A percentile compares a stretch with the other conserved stretches of the same genome.
Conservation (phyloP, 148 eudicot species). For the Vaccinium myrtillus region DNA sequence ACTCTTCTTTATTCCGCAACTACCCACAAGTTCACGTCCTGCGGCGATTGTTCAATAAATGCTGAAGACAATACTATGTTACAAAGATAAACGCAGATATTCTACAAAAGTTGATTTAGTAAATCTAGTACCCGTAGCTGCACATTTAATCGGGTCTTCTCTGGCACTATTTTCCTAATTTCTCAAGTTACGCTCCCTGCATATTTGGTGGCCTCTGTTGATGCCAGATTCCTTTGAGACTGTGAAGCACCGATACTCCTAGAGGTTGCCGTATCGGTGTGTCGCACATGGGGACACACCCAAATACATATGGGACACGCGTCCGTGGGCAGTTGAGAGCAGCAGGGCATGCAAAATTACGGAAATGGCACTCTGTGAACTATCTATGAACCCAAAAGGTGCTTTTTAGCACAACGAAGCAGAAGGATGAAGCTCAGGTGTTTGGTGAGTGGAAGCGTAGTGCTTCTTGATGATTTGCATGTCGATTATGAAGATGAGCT, state of each 20-base stretch:
- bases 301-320: too few species aligned
- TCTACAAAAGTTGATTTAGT: not conserved
- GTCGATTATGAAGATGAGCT: conserved; percentile 3
- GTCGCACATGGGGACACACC: too few species aligned
- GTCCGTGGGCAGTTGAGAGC: conserved; percentile 16
- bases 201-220: not conserved
- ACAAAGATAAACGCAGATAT: not conserved
- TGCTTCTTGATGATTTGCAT: not conserved
- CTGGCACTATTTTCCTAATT: not conserved
- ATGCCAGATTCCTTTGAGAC: not conserved
- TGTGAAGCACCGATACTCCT: too few species aligned
- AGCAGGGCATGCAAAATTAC: not conserved
- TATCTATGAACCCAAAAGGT: not conserved
- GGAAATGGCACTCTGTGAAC: not conserved
- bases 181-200: not conserved
- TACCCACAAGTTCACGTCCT: not conserved
- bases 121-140: not conserved
- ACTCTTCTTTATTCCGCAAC: not conserved
- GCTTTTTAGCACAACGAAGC: not conserved
- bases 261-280: too few species aligned
- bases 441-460: not conserved
- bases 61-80: not conserved
- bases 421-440: not conserved
- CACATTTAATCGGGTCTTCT: not conserved
- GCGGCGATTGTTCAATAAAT: not conserved